Evolutionary conservation across 2,329 filamentous ascomycete genomes (phyloP).

Genomic region (Pseudogymnoascus sp.): DNA sequence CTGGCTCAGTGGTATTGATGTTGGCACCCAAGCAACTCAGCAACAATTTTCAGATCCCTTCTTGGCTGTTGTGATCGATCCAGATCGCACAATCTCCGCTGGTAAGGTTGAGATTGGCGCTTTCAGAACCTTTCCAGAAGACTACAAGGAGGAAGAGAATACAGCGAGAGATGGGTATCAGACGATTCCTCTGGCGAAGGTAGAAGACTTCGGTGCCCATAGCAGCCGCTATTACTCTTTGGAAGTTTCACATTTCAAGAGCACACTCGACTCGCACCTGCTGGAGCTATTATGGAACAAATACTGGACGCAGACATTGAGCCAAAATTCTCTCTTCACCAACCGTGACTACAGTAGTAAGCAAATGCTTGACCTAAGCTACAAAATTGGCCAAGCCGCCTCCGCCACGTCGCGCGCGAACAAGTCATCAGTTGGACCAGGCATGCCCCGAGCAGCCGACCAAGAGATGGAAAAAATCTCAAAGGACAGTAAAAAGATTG

Average conservation of each 20-base stretch:
- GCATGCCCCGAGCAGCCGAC: slow-evolving; percentile 29
- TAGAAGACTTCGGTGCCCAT: slow-evolving; percentile 91
- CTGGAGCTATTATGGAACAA: slow-evolving; percentile 94
- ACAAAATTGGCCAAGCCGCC: slow-evolving; percentile 65
- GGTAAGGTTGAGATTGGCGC: slow-evolving; percentile 94
- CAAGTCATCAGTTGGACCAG: slow-evolving; percentile 23
- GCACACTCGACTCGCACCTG: slow-evolving; percentile 75
- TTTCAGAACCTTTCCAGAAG: slow-evolving; percentile 80
- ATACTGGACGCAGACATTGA: slow-evolving; percentile 96
- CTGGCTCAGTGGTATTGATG: slow-evolving; percentile 95
- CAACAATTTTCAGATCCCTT: slow-evolving; percentile 85
- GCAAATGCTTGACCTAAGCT: slow-evolving; percentile 79
- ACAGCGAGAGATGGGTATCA: slow-evolving; percentile 51
- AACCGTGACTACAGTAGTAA: slow-evolving; percentile 90
- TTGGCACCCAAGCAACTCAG: slow-evolving; percentile 76
- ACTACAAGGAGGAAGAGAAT: slow-evolving; percentile 51
- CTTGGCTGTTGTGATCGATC: slow-evolving; percentile 91
- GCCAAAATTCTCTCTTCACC: slow-evolving; percentile 78
- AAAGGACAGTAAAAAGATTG: slow-evolving; percentile 47
- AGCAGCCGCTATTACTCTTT: slow-evolving; percentile 83
- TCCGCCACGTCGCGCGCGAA: slow-evolving; percentile 30
- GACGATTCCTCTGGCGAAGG: slow-evolving; percentile 83
- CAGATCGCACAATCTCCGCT: slow-evolving; percentile 85
- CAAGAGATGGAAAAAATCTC: slow-evolving; percentile 46
- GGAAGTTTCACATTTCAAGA: slow-evolving; percentile 91